A percentile compares a stretch with the other conserved stretches of the same genome.
phyloP scores from a whole-genome alignment of 805 yeast species.

The Cyberlindnera xylosilytica region DNA sequence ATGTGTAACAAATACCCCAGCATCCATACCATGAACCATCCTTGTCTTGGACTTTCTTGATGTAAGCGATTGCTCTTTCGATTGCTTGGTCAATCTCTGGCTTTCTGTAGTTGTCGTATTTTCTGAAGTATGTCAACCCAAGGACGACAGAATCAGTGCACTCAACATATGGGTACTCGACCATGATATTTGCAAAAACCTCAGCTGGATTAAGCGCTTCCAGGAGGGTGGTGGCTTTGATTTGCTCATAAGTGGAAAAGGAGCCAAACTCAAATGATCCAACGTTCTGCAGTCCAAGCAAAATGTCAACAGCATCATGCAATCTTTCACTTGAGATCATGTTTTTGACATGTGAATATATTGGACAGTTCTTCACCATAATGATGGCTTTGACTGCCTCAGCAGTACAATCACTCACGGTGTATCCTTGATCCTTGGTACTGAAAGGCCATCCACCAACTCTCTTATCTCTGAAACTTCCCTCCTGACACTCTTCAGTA shows the following conservation, averaged over 20 bases:
- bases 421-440: slow-evolving; percentile 93
- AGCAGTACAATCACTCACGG: slow-evolving; percentile 96
- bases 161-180: slow-evolving; percentile 96
- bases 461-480: slow-evolving; percentile 79
- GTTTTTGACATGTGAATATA: slow-evolving; percentile 43
- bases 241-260: slow-evolving; percentile 86
- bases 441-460: slow-evolving; percentile 96
- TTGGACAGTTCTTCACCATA: slow-evolving; percentile 75
- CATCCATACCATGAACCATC: slow-evolving; percentile 99
- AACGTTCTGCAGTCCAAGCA: slow-evolving; percentile 72
- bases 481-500: slow-evolving; percentile 70
- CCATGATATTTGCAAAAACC: slow-evolving; percentile 97
- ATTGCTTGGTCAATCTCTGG: slow-evolving; percentile 70
- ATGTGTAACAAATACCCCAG: slow-evolving; percentile 96
- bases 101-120: slow-evolving; percentile 60
- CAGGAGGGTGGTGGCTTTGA: slow-evolving; percentile 72
- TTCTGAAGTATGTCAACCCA: slow-evolving; percentile 77
- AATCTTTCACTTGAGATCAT: slow-evolving; percentile 55
- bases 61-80: slow-evolving; percentile 67
- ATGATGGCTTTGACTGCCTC: slow-evolving; percentile 91
- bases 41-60: slow-evolving; percentile 58
- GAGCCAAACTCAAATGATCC: slow-evolving; percentile 85
- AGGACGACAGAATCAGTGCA: slow-evolving; percentile 94
- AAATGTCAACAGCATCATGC: slow-evolving; percentile 69
- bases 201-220: slow-evolving; percentile 93